Conservation (phyloP, 1,284 basidiomycete genomes). For the Flammula alnicola region DNA sequence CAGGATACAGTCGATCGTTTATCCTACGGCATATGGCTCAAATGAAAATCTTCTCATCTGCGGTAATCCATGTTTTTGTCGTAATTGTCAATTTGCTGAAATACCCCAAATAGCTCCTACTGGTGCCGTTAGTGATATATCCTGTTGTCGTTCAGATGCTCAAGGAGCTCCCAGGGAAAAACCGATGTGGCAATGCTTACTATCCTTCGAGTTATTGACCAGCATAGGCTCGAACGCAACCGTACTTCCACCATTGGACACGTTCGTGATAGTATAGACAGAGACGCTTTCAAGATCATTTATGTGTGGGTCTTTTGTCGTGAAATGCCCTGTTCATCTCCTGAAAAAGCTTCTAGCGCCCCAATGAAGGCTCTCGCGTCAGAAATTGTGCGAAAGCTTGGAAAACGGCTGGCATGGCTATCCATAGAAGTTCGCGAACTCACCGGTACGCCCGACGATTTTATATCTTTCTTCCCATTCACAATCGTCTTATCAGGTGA, state of each 20-base stretch:
- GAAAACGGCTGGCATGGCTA: conserved; percentile 91
- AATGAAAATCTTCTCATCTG: conserved; percentile 98
- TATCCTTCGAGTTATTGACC: conserved; percentile 87
- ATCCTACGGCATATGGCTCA: conserved; percentile 89
- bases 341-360: conserved; percentile 57
- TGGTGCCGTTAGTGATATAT: conserved; percentile 74
- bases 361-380: conserved; percentile 99
- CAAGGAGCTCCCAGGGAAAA: conserved; percentile 79
- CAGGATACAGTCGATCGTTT: conserved; percentile 95
- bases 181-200: conserved; percentile 98
- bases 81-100: conserved; percentile 9
- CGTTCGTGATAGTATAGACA: conserved; percentile 62
- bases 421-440: conserved; percentile 89
- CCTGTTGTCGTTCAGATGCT: not conserved
- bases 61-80: conserved; percentile 55
- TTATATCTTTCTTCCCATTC: conserved; percentile 3
- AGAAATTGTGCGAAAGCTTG: conserved; percentile 94
- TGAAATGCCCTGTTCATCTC: not conserved
- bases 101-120: conserved; percentile 75
- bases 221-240: conserved; percentile 52
- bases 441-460: conserved; percentile 60
- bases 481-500: conserved; percentile 64
- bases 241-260: conserved; percentile 36
- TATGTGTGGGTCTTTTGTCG: conserved; percentile 74
- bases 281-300: conserved; percentile 91